phyloP scores from a whole-genome alignment of 1,284 basidiomycete species.

The Cystobasidiaceae sp. region DNA sequence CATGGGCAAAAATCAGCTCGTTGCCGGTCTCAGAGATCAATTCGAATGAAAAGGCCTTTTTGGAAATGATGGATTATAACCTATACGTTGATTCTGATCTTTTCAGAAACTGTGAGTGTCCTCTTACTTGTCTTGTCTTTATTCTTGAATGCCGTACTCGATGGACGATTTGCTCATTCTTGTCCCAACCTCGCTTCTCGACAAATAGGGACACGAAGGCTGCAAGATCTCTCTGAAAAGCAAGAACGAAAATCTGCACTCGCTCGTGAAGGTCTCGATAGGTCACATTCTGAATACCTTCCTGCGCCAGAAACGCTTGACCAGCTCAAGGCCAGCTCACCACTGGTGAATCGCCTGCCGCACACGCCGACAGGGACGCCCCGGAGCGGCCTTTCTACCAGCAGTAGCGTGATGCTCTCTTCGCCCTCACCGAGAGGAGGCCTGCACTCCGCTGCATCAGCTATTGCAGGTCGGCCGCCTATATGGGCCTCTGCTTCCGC shows the following conservation, averaged over 20 bases:
- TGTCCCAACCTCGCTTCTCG: neutral
- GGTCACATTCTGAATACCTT: neutral
- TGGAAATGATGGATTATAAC: constrained; percentile 48
- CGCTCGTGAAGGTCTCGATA: neutral
- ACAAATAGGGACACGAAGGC: constrained; percentile 3
- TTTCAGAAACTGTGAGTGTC: constrained; percentile 36
- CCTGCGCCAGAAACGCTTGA: constrained; percentile 5
- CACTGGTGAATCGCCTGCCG: neutral
- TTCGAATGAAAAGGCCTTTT: constrained; percentile 49
- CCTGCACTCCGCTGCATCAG: neutral
- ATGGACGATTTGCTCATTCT: neutral
- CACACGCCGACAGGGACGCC: neutral
- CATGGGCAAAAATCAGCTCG: constrained; percentile 69
- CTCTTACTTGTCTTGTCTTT: neutral
- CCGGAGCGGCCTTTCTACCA: too few relatives aligned
- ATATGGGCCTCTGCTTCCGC: neutral
- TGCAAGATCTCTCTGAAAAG: constrained; percentile 19
- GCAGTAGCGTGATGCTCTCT: too few relatives aligned
- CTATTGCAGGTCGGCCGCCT: neutral
- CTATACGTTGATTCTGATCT: constrained; percentile 45
- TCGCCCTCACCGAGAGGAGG: neutral
- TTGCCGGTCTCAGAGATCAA: constrained; percentile 48
- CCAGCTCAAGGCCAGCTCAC: neutral
- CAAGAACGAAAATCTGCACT: neutral
- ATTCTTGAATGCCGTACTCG: neutral